phyloP scores from a whole-genome alignment of 768 basidiomycete species.

The Gelatoporia subvermispora region DNA sequence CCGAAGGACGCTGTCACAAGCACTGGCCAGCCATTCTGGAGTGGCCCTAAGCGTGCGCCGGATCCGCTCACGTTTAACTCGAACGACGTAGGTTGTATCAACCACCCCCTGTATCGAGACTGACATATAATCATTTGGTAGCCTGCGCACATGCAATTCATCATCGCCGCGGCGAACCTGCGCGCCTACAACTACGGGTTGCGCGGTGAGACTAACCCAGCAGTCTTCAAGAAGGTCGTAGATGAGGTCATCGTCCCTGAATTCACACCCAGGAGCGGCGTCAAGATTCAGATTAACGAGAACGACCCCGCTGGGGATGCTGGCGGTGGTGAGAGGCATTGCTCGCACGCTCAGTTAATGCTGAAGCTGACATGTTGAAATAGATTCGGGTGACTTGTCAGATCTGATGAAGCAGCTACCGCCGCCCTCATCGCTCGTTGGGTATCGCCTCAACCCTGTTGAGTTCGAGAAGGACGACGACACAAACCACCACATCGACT shows the following conservation, averaged over 20 bases:
- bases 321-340: constrained; percentile 25
- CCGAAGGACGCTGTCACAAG: constrained; percentile 92
- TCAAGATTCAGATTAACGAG: constrained; percentile 92
- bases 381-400: constrained; percentile 47
- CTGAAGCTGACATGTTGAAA: too few species aligned
- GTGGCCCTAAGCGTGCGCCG: constrained; percentile 95
- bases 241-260: constrained; percentile 83
- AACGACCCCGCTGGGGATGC: constrained; percentile 73
- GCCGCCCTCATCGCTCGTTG: constrained; percentile 84
- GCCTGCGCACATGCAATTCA: constrained; percentile 82
- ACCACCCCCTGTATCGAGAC: neutral
- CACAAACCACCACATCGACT: constrained; percentile 96
- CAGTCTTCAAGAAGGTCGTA: constrained; percentile 77
- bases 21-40: constrained; percentile 97
- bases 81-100: constrained; percentile 60
- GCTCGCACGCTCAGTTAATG: constrained; percentile 7
- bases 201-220: constrained; percentile 78
- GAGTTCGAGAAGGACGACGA: constrained; percentile 99
- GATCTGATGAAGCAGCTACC: constrained; percentile 70
- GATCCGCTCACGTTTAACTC: constrained; percentile 85
- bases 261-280: constrained; percentile 88
- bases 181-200: constrained; percentile 98
- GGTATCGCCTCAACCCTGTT: constrained; percentile 92
- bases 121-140: constrained; percentile 25
- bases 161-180: constrained; percentile 91